A percentile compares a stretch with the other conserved stretches of the same genome.
Evolutionary conservation across 495 filamentous ascomycete species (phyloP).

Genomic region (Podospora didyma): DNA sequence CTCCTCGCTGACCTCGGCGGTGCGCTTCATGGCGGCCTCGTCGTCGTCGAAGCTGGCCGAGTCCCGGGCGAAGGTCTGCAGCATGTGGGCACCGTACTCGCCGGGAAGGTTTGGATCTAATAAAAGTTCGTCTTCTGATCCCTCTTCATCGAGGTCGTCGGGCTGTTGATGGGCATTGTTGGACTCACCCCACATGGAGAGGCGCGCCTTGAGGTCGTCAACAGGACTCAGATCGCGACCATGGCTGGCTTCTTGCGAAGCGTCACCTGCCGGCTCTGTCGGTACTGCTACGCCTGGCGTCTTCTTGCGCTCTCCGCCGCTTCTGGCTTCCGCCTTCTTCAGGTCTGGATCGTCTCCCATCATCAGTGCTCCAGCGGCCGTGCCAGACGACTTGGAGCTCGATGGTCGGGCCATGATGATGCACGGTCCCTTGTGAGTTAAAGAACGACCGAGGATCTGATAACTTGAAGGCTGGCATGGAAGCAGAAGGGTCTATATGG

Average conservation of each 20-base stretch:
- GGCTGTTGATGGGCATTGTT: constrained; percentile 3
- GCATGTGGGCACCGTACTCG: constrained; percentile 23
- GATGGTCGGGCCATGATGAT: constrained; percentile 16
- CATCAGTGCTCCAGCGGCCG: constrained; percentile 14
- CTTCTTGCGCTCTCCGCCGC: background rate
- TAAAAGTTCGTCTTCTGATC: constrained; percentile 42
- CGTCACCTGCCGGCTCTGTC: constrained; percentile 14
- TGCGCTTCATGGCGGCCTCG: constrained; percentile 21
- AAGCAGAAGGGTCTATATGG: constrained; percentile 9
- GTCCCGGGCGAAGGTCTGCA: constrained; percentile 20
- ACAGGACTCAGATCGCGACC: constrained; percentile 18
- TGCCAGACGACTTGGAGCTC: constrained; percentile 17
- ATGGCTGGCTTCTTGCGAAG: constrained; percentile 11
- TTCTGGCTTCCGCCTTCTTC: constrained; percentile 9
- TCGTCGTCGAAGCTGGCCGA: constrained; percentile 35
- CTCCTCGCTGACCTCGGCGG: constrained; percentile 16
- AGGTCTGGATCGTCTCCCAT: constrained; percentile 22
- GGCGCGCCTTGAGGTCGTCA: constrained; percentile 27
- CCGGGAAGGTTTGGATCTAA: constrained; percentile 49
- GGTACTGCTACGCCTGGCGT: constrained; percentile 22
- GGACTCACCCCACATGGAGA: constrained; percentile 32
- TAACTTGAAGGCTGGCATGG: constrained; percentile 7
- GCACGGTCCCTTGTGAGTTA: constrained; percentile 1
- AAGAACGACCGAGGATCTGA: background rate
- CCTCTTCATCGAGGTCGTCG: constrained; percentile 29